phyloP scores from a whole-genome alignment of 2,329 filamentous ascomycete genomes.

The Fusarium nanum region DNA sequence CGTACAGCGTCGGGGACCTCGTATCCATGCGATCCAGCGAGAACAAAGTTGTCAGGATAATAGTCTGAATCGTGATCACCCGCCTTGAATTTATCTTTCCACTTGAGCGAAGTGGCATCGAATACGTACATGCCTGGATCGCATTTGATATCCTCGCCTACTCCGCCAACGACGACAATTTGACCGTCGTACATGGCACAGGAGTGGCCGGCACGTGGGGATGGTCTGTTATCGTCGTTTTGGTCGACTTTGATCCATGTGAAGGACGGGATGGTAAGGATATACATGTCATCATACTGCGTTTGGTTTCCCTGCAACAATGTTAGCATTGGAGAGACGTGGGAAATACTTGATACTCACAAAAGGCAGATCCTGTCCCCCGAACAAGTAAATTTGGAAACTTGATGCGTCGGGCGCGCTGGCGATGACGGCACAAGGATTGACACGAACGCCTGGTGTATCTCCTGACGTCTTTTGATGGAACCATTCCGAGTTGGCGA shows the following conservation, averaged over 20 bases:
- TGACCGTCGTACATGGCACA: conserved; percentile 70
- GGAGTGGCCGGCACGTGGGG: conserved; percentile 58
- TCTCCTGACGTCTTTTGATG: conserved; percentile 66
- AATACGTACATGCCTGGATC: conserved; percentile 76
- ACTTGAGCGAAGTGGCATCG: conserved; percentile 71
- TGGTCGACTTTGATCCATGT: conserved; percentile 70
- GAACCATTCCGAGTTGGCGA: conserved; percentile 70
- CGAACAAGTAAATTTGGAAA: conserved; percentile 83
- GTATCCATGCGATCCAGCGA: conserved; percentile 62
- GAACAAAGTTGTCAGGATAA: conserved; percentile 60
- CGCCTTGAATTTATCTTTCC: conserved; percentile 69
- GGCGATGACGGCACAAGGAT: conserved; percentile 71
- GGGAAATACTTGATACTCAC: conserved; percentile 50
- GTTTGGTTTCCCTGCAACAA: conserved; percentile 56
- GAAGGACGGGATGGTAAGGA: conserved; percentile 71
- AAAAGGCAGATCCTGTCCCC: conserved; percentile 78
- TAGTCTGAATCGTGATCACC: conserved; percentile 68
- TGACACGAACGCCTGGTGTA: conserved; percentile 63
- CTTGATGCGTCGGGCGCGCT: conserved; percentile 77
- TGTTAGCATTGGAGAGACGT: conserved; percentile 14
- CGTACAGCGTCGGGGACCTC: conserved; percentile 64
- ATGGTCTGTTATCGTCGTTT: conserved; percentile 65
- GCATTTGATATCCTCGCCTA: conserved; percentile 61
- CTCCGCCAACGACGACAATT: conserved; percentile 73
- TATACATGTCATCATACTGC: conserved; percentile 74